phyloP scores from a whole-genome alignment of 768 basidiomycete species.

The Lactarius sanguifluus region DNA sequence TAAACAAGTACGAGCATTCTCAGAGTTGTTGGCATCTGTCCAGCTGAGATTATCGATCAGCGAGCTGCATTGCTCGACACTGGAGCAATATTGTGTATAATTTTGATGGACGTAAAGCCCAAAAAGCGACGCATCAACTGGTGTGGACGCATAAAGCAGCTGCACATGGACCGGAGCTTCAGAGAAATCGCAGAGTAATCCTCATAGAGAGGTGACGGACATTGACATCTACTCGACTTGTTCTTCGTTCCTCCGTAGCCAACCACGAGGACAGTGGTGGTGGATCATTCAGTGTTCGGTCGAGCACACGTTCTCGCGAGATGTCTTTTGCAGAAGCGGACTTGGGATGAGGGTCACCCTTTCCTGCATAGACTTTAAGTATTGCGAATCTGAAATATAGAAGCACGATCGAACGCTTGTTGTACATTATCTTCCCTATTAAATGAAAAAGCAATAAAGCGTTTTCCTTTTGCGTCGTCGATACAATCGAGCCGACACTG shows the following conservation, averaged over 20 bases:
- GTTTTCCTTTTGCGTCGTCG: constrained; percentile 80
- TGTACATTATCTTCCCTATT: constrained; percentile 91
- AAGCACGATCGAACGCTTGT: constrained; percentile 67
- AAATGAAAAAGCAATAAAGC: constrained; percentile 88
- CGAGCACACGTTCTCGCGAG: constrained; percentile 57
- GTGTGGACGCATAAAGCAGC: constrained; percentile 78
- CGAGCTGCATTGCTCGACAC: constrained; percentile 69
- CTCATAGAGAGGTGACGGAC: constrained; percentile 41
- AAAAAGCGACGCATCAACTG: constrained; percentile 88
- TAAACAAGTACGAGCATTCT: constrained; percentile 39
- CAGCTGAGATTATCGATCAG: constrained; percentile 76
- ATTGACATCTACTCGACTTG: constrained; percentile 77
- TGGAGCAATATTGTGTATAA: constrained; percentile 79
- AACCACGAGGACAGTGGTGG: constrained; percentile 60
- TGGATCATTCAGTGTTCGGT: constrained; percentile 54
- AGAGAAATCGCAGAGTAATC: constrained; percentile 10
- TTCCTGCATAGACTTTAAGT: constrained; percentile 48
- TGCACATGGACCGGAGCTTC: constrained; percentile 33
- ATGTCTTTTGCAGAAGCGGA: constrained; percentile 63
- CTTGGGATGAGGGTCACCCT: constrained; percentile 62
- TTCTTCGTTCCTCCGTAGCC: constrained; percentile 55
- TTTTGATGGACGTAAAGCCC: constrained; percentile 94
- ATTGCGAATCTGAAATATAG: background rate
- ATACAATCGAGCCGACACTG: constrained; percentile 49
- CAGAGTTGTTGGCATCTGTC: constrained; percentile 67